These are phyloP conservation scores for Amanita jacksonii DNA, from an alignment of 768 basidiomycete genomes.

Conservation along the genomic window DNA sequence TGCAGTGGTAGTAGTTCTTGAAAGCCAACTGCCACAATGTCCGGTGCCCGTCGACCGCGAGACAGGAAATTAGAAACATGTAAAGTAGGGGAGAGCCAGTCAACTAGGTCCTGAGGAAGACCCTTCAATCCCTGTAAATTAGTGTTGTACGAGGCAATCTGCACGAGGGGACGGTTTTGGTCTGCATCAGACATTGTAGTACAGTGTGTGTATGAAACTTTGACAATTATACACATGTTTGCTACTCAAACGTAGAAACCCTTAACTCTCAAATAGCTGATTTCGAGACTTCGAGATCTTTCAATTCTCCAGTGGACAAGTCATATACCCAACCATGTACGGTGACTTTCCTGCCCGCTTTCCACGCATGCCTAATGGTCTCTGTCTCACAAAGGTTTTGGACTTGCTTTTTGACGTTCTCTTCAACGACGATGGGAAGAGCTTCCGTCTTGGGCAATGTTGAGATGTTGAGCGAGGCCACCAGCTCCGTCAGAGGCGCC, in stretches of 20 bases:
- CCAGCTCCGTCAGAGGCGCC: constrained; percentile 50
- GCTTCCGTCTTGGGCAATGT: constrained; percentile 26
- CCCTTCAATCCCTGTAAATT: constrained; percentile 73
- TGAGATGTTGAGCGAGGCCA: constrained; percentile 35
- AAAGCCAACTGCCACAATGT: constrained; percentile 85
- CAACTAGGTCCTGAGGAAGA: constrained; percentile 77
- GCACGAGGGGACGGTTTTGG: constrained; percentile 45
- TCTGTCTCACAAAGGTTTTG: constrained; percentile 37
- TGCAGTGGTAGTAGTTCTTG: constrained; percentile 91
- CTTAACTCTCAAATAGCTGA: too few species aligned
- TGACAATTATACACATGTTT: neutral
- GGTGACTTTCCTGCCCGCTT: constrained; percentile 35
- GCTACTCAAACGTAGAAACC: neutral
- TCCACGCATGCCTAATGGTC: constrained; percentile 40
- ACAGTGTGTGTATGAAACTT: neutral
- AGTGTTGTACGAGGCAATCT: constrained; percentile 87
- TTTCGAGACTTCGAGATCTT: constrained; percentile 43
- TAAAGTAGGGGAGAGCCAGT: constrained; percentile 83
- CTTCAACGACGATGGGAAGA: constrained; percentile 40
- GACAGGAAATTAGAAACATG: constrained; percentile 68
- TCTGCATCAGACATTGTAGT: constrained; percentile 7
- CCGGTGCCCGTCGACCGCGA: constrained; percentile 56
- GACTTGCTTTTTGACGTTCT: constrained; percentile 51
- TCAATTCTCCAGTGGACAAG: constrained; percentile 45
- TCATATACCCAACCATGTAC: constrained; percentile 74